Percentiles rank a stretch among this genome's conserved stretches.
Conservation (phyloP, 768 basidiomycete genomes). For the button mushroom (Agaricus bisporus) region DNA sequence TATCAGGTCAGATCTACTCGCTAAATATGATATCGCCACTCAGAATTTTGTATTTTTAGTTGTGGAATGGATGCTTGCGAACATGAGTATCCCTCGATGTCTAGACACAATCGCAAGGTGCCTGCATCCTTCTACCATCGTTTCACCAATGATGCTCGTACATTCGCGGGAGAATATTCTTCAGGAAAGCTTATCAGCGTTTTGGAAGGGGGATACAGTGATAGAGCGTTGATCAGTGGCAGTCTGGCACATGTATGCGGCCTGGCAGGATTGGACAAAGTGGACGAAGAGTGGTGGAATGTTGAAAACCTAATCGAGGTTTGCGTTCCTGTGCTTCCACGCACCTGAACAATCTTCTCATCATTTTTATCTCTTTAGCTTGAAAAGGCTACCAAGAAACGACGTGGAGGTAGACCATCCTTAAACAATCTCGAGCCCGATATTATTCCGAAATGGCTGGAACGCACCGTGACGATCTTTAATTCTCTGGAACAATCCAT, state of each 20-base stretch:
- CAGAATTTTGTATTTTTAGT: slow-evolving; percentile 29
- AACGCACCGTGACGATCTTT: slow-evolving; percentile 47
- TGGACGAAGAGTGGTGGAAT: slow-evolving; percentile 62
- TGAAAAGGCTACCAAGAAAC: slow-evolving; percentile 59
- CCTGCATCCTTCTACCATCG: slow-evolving; percentile 81
- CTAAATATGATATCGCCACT: neutral
- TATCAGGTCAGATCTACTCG: slow-evolving; percentile 56
- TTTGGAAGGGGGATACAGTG: slow-evolving; percentile 93
- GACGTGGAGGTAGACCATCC: slow-evolving; percentile 42
- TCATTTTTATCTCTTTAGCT: slow-evolving; percentile 33
- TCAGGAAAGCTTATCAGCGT: slow-evolving; percentile 76
- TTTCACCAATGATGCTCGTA: slow-evolving; percentile 68
- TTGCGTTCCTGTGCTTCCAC: slow-evolving; percentile 8
- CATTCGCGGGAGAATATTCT: slow-evolving; percentile 60
- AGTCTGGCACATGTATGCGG: slow-evolving; percentile 79
- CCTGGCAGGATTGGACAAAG: slow-evolving; percentile 34
- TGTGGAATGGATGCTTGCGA: slow-evolving; percentile 95
- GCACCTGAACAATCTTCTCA: neutral
- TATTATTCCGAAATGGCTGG: slow-evolving; percentile 49
- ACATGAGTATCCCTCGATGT: slow-evolving; percentile 89
- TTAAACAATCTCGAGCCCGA: slow-evolving; percentile 18
- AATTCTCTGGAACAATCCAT: slow-evolving; percentile 31
- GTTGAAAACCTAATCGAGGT: slow-evolving; percentile 56
- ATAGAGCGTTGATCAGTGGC: slow-evolving; percentile 80
- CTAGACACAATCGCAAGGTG: slow-evolving; percentile 84